Base-by-base conservation (phyloP, 495 filamentous ascomycete species). In the Penicillium manginii region DNA sequence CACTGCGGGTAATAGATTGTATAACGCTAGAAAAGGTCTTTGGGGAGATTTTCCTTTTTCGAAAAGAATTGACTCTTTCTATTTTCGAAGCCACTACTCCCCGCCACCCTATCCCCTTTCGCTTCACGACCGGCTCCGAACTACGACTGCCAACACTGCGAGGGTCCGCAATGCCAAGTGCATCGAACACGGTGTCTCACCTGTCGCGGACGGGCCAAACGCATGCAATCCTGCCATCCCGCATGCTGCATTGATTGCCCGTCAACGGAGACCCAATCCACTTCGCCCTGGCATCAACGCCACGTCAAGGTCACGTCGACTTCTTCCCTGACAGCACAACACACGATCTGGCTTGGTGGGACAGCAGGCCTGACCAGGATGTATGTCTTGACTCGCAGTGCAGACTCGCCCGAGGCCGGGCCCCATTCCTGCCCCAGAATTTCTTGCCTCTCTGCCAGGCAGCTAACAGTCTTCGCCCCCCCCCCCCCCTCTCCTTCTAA, bases 151-250 rank as follows among this genome's bases (percentile, higher is more conserved):
- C 47, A 51, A 43, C 58, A 54, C 62, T 69, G 64, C 59, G 64
- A 69, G 66, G 43, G 61, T 67, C 67, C 64, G 64, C 9, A 29
- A 54, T 47, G 56, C 58, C 62, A 63, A 66, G 60, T 62, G 57
- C 54, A 55, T 60, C 33, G 55, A 63, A 64, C 57, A 63, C 54
- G 46, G 57, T 64, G 64, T 67, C 61, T 70, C 64, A 67, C 59
- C 51, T 61, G 58, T 62, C 53, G 55, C 59, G 52, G 55, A 60
- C 48, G 61, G 59, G 57, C 68, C 68, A 70, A 66, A 70, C 68
- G 63, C 58, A 68, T 63, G 65, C 58, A 64, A 64, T 70, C 68
- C 68, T 68, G 68, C 58, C 65, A 60, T 66, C 62, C 68, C 68
- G 68, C 57, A 58, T 60, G 43, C 53, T 63, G 66, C 61, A 69